Percentiles rank a stretch among this genome's conserved stretches.
Conservation (phyloP, 352 stramenopile genomes). For the Plasmopara muralis region DNA sequence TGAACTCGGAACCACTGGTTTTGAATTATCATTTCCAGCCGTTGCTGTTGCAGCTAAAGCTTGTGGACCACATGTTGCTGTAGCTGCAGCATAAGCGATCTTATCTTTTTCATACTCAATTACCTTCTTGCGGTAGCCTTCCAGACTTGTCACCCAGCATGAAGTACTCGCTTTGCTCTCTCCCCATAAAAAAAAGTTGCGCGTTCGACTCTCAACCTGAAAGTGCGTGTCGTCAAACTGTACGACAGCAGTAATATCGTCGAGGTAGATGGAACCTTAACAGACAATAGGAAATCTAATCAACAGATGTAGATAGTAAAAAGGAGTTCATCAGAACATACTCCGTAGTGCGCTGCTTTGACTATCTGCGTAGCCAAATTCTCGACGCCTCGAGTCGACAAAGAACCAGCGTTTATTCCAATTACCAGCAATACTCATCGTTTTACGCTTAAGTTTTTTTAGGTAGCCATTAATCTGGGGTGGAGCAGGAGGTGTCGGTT, state of each 20-base stretch:
- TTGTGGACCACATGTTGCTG: slow-evolving; percentile 11
- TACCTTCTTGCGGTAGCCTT: slow-evolving; percentile 71
- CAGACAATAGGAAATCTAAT: slow-evolving; percentile 3
- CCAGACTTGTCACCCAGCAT: slow-evolving; percentile 76
- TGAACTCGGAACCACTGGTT: slow-evolving; percentile 2
- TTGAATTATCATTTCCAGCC: slow-evolving; percentile 3
- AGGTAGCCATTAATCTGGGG: slow-evolving; percentile 80
- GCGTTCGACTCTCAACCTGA: slow-evolving; percentile 73
- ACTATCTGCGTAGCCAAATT: slow-evolving; percentile 68
- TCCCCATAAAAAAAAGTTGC: slow-evolving; percentile 80
- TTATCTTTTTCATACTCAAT: slow-evolving; percentile 65
- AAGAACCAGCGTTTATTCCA: slow-evolving; percentile 88
- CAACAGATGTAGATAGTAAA: background rate
- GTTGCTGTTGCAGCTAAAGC: slow-evolving; percentile 4
- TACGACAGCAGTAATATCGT: slow-evolving; percentile 81
- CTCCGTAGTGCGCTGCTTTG: slow-evolving; percentile 41
- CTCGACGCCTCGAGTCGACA: slow-evolving; percentile 59
- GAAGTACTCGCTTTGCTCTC: slow-evolving; percentile 77
- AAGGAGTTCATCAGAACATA: slow-evolving; percentile 16
- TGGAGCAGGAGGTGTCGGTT: slow-evolving; percentile 41
- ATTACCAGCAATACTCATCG: slow-evolving; percentile 58
- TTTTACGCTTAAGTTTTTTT: slow-evolving; percentile 87
- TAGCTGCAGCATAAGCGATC: slow-evolving; percentile 24
- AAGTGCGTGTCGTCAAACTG: slow-evolving; percentile 85
- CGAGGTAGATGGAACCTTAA: slow-evolving; percentile 72